Base-by-base conservation (phyloP, 495 filamentous ascomycete species). In the Schizothecium vesticola region DNA sequence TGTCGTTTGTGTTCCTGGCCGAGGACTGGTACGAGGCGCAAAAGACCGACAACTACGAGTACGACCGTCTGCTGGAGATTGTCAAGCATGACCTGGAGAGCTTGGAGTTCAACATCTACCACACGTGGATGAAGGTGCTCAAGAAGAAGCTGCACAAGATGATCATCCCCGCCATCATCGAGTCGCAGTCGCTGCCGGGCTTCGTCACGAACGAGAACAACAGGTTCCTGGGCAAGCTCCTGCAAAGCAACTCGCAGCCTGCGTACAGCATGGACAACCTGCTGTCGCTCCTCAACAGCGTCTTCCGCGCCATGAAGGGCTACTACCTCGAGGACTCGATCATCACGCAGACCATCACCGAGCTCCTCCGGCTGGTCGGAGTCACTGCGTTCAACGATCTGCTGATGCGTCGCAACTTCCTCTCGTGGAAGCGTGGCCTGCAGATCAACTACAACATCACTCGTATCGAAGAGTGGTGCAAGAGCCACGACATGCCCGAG, bases 391-490 rank as follows among this genome's bases (percentile, higher is more conserved):
- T 99, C 81, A 99, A 99, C 78, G 96, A 99, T 77, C 85, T 99
- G 61, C 87, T 99, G 57, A 96, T 99, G 93, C 87, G 96, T 65
- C 87, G 96, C 69, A 97, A 97, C 78, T 99, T 99, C 86, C 87
- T 99, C 65, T 97, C 94, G 16, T 99, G 96, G 96, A 99, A 99
- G 83, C 91, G 96, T 77, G 96, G 96, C 67, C 84, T 99, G 60
- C 96, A 99, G 82, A 99, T 99, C 81, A 99, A 99, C 80, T 99
- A 99, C 84, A 98, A 99, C 80, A 99, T 99, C 76, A 99, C 96
- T 25, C 88, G 96, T 31, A 98, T 99, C 66, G 96, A 99, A 79
- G 96, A 99, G 81, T 99, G 96, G 96, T 99, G 96, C 81, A 99
- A 99, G 86, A 97, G 93, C 75, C 96, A 99, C 78, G 96, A 98